Conservation (phyloP, 208 protist genomes). For the Acanthamoeba rhysodes region DNA sequence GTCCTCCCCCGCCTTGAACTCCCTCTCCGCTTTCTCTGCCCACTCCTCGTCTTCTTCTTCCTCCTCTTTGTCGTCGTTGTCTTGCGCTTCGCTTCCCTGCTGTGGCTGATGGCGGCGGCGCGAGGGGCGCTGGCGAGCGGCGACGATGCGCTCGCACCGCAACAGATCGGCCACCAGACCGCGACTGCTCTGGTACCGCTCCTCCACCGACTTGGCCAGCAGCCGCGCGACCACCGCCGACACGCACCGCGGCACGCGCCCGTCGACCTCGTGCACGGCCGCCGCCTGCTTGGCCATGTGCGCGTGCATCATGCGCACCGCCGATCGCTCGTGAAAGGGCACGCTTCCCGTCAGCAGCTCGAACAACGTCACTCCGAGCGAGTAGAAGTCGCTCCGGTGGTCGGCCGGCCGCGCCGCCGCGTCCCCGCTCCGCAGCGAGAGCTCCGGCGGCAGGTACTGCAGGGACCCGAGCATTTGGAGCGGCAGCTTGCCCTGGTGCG, state of each 20-base stretch:
- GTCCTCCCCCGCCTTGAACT: neutral
- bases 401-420: neutral
- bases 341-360: neutral
- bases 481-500: no score
- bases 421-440: no score
- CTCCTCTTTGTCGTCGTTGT: no score
- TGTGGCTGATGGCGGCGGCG: neutral
- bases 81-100: no score
- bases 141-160: neutral
- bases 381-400: conserved; percentile 63
- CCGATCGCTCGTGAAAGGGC: conserved; percentile 32
- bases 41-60: no score
- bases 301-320: conserved; percentile 65
- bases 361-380: conserved; percentile 49
- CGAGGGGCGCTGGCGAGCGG: neutral
- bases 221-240: neutral
- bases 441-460: no score
- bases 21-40: neutral
- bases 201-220: conserved; percentile 59
- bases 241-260: neutral
- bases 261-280: neutral
- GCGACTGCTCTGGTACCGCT: conserved; percentile 55
- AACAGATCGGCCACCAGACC: neutral
- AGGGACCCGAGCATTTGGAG: no score
- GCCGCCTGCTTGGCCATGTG: conserved; percentile 74